Evolutionary conservation across 164 flowering plant genomes (phyloP).

Genomic region (Malania oleifera): DNA sequence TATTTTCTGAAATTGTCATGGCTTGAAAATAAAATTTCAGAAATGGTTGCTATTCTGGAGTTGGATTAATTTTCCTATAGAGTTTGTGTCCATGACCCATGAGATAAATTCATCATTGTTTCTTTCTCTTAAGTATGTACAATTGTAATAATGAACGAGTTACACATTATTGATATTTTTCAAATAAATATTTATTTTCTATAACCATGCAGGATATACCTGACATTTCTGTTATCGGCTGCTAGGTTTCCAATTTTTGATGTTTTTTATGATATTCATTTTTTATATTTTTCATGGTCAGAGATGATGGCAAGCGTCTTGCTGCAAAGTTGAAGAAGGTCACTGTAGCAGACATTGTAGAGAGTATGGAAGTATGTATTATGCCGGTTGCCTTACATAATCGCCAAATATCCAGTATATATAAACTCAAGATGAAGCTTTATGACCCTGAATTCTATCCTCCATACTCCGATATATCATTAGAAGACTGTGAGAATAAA

Average conservation of each 20-base stretch:
- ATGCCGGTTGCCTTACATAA: constrained; percentile 36
- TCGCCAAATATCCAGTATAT: constrained; percentile 34
- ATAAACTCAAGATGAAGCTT: constrained; percentile 63
- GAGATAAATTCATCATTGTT: too few relatives aligned
- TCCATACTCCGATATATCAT: constrained; percentile 33
- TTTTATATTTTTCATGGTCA: constrained; percentile 15
- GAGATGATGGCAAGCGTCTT: constrained; percentile 58
- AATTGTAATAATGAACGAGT: too few relatives aligned
- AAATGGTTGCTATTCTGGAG: too few relatives aligned
- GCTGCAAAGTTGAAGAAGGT: constrained; percentile 69
- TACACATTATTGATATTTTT: too few relatives aligned
- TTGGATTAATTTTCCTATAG: too few relatives aligned
- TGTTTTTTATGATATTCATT: background rate
- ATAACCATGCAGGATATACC: too few relatives aligned
- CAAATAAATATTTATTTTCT: too few relatives aligned
- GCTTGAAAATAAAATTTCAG: too few relatives aligned
- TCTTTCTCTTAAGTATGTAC: too few relatives aligned
- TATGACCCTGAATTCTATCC: constrained; percentile 44
- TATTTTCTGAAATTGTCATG: too few relatives aligned
- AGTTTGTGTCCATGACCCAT: too few relatives aligned
- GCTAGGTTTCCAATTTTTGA: background rate
- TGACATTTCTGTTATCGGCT: background rate
- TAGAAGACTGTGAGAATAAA: constrained; percentile 42
- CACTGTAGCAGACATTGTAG: constrained; percentile 62
- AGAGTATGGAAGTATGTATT: constrained; percentile 62